These are phyloP conservation scores for Populus hybrid DNA, from an alignment of 441 rosid genomes.

Conservation along the genomic window DNA sequence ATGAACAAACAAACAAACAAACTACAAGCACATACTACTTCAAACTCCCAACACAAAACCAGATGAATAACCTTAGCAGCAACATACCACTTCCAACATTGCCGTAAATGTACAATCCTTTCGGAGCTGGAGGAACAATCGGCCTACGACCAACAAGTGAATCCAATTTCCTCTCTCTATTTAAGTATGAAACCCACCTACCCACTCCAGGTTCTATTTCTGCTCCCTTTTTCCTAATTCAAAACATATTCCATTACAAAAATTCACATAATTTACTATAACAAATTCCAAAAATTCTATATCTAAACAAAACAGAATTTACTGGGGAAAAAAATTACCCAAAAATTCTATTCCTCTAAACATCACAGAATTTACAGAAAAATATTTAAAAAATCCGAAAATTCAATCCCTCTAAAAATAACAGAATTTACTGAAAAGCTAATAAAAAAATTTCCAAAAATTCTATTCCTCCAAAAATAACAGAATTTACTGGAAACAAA, in stretches of 20 bases:
- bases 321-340: too few species aligned
- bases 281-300: too few species aligned
- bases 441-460: neutral
- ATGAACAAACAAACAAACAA: constrained; percentile 5
- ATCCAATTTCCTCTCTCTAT: constrained; percentile 79
- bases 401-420: neutral
- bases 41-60: neutral
- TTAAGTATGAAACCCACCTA: constrained; percentile 91
- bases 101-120: constrained; percentile 86
- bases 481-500: neutral
- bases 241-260: constrained; percentile 9
- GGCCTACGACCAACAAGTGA: constrained; percentile 72
- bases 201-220: constrained; percentile 85
- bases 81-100: constrained; percentile 88
- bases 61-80: constrained; percentile 1
- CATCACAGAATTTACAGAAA: neutral
- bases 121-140: constrained; percentile 71
- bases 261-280: neutral
- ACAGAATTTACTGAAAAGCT: neutral
- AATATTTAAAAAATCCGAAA: neutral
- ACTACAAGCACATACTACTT: neutral
- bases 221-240: constrained; percentile 44
- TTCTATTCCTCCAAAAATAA: neutral
- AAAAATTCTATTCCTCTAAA: too few species aligned
- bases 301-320: too few species aligned